These are phyloP conservation scores for Cryphonectria radicalis DNA, from an alignment of 2,329 filamentous ascomycete species.

Conservation along the genomic window DNA sequence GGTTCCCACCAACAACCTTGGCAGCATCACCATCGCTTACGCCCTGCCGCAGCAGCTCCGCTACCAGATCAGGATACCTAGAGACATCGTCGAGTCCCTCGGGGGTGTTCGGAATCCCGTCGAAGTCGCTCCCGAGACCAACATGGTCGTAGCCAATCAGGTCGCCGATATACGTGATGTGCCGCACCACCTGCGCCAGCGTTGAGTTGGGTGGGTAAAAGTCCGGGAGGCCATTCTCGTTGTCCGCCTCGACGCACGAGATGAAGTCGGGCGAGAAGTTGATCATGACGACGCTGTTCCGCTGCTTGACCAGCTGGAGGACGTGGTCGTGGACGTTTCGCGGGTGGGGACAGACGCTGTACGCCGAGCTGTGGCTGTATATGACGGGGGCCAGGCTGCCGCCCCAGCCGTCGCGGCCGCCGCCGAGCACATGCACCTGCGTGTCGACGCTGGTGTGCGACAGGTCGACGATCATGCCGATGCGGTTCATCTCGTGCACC, in stretches of 20 bases:
- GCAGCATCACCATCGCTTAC: constrained; percentile 74
- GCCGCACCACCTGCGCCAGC: constrained; percentile 75
- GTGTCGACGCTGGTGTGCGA: constrained; percentile 78
- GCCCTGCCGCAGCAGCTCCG: constrained; percentile 72
- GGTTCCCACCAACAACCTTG: constrained; percentile 78
- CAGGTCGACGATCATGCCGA: constrained; percentile 93
- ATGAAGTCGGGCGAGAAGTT: constrained; percentile 87
- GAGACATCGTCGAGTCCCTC: constrained; percentile 82
- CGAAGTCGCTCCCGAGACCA: constrained; percentile 87
- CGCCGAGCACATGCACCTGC: constrained; percentile 80
- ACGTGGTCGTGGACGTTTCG: constrained; percentile 89
- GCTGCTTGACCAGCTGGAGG: constrained; percentile 73
- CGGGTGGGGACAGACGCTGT: constrained; percentile 81
- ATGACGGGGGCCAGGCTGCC: constrained; percentile 83
- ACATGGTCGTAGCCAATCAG: constrained; percentile 87
- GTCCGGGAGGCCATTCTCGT: constrained; percentile 68
- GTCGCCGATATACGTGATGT: constrained; percentile 81
- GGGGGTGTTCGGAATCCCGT: constrained; percentile 72
- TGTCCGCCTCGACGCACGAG: constrained; percentile 67
- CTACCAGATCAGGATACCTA: constrained; percentile 79
- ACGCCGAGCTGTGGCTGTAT: constrained; percentile 85
- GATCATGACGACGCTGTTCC: constrained; percentile 83
- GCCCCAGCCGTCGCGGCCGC: constrained; percentile 59
- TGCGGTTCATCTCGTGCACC: constrained; percentile 87
- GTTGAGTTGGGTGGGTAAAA: constrained; percentile 72